Base-by-base conservation (phyloP, 2,329 filamentous ascomycete species). In the Pseudogymnoascus sp. region DNA sequence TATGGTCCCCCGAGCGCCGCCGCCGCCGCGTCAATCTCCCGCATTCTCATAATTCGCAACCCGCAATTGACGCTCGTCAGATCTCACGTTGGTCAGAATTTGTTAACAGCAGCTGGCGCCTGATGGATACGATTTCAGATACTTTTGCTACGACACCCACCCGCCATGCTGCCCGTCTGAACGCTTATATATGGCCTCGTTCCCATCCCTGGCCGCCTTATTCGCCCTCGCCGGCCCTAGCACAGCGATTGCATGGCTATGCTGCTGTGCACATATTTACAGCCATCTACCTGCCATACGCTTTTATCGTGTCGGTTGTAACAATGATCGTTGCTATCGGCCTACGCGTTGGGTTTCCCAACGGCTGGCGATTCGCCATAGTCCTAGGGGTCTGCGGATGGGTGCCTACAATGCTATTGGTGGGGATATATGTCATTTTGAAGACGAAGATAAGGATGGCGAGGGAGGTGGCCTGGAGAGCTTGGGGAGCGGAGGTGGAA, bases 251-350 rank as follows among this genome's bases (percentile, higher is more conserved):
- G 10, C 51, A 34, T 34, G 26, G 51, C 29, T 57, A 34, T n/a
- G 51, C 51, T 34, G 51, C 51, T 7, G 26, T 57, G 29, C 51
- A 57, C 11, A 57, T 57, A 2, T 57, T 57, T 3, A 57, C 51
- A 5, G 51, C 29, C 5, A 57, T 57, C 8, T 57, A 57, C 29
- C 26, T 57, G 29, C 51, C 51, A 4, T 57, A 57, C 11, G 29
- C 51, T 5, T 57, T 57, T 57, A 57, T 57, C 34, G 51, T 57
- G n/a, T 57, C 51, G n/a, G 26, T 18, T 34, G 14, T 57, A 18
- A 57, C 51, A 57, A 57, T 57, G 51, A 57, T 57, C 6, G 51
- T 57, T 21, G 51, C 51, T 21, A 57, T 57, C n/a, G 51, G 51
- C 7, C 51, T 57, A 18, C 51, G 51, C 6, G 16, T 57, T 57